Evolutionary conservation across 192 early-diverging fungal species (phyloP).

Genomic region (Umbelopsis sp.): DNA sequence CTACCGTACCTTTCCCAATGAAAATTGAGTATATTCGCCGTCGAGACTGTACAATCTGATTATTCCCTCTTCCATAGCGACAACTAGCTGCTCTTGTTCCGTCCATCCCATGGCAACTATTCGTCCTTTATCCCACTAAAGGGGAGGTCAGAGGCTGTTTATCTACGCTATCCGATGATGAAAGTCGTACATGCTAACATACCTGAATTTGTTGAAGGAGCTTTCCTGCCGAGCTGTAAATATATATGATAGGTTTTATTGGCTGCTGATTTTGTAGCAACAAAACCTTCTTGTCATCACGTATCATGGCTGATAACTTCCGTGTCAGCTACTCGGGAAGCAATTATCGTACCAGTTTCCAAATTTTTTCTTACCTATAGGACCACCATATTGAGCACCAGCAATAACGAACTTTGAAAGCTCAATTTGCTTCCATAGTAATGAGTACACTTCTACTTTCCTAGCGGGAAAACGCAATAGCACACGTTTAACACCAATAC

Average conservation of each 20-base stretch:
- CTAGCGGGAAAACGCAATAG: conserved; percentile 25
- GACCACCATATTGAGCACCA: conserved; percentile 89
- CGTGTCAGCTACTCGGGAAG: neutral
- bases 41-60: conserved; percentile 82
- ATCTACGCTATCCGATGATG: neutral
- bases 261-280: conserved; percentile 71
- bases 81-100: conserved; percentile 80
- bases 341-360: neutral
- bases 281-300: conserved; percentile 85
- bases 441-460: conserved; percentile 81
- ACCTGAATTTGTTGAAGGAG: conserved; percentile 86
- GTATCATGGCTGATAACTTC: conserved; percentile 75
- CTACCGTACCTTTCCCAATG: conserved; percentile 68
- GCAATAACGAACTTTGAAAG: conserved; percentile 82
- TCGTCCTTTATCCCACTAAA: conserved; percentile 82
- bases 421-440: conserved; percentile 90
- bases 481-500: neutral
- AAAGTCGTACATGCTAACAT: conserved; percentile 6
- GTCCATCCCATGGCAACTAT: conserved; percentile 96
- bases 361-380: conserved; percentile 65
- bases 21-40: conserved; percentile 80
- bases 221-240: conserved; percentile 87
- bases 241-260: conserved; percentile 76
- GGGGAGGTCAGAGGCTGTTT: neutral
- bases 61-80: conserved; percentile 83